Conservation (phyloP, 1,284 basidiomycete species). For the Trichosporon ovoides region DNA sequence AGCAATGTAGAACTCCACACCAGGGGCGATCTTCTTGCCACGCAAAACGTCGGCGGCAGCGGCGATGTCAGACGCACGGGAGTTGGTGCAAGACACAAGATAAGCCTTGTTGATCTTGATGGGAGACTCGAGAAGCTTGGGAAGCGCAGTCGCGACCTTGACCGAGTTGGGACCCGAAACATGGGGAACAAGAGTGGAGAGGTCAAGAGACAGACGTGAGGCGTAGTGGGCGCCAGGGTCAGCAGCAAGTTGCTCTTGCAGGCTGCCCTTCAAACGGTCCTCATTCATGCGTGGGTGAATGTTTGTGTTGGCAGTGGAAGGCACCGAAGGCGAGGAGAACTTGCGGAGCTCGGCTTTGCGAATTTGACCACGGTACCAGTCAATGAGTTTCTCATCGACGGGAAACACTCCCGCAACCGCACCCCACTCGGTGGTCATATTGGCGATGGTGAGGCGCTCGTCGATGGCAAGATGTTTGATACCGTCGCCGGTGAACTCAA, state of each 20-base stretch:
- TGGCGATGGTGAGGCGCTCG: slow-evolving; percentile 89
- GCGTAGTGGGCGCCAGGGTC: slow-evolving; percentile 79
- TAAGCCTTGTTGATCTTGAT: slow-evolving; percentile 96
- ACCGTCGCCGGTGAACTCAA: slow-evolving; percentile 95
- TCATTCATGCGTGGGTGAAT: slow-evolving; percentile 85
- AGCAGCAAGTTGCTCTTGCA: slow-evolving; percentile 58
- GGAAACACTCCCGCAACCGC: slow-evolving; percentile 95
- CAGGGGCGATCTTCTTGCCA: slow-evolving; percentile 76
- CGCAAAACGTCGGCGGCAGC: slow-evolving; percentile 84
- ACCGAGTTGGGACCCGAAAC: slow-evolving; percentile 97
- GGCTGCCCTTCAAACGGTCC: slow-evolving; percentile 63
- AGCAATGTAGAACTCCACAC: slow-evolving; percentile 96
- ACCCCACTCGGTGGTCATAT: slow-evolving; percentile 99
- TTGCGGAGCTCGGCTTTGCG: slow-evolving; percentile 72
- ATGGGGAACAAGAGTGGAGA: slow-evolving; percentile 89
- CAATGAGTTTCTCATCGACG: slow-evolving; percentile 71
- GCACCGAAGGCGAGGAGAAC: slow-evolving; percentile 53
- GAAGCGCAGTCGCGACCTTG: slow-evolving; percentile 87
- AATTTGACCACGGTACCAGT: slow-evolving; percentile 83
- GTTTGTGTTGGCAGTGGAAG: slow-evolving; percentile 38
- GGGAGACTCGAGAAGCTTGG: slow-evolving; percentile 64
- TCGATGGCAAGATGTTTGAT: slow-evolving; percentile 74
- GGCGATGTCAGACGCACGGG: slow-evolving; percentile 88
- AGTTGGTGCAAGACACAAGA: slow-evolving; percentile 97
- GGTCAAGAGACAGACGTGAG: slow-evolving; percentile 84